Base-by-base conservation (phyloP, 2,329 filamentous ascomycete species). In the Nemania sp. region DNA sequence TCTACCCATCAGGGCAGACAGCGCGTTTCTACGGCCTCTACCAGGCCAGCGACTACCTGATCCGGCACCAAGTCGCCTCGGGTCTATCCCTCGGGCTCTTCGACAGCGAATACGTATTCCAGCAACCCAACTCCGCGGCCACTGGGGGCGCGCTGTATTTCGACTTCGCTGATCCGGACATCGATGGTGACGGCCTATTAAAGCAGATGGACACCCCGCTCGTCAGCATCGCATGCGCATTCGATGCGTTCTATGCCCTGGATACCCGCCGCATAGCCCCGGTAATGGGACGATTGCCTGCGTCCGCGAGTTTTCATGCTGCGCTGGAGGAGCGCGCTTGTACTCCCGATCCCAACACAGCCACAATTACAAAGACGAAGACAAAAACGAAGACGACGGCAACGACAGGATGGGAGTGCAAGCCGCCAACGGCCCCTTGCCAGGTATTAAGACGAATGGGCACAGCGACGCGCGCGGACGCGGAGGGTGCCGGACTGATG, bases 361-460 rank as follows among this genome's bases (percentile, higher is more conserved):
- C n/a, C n/a, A n/a, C n/a, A n/a, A n/a, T n/a, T n/a, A n/a, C n/a
- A n/a, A 6, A 28, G 6, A 6, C 26, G 26, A 28, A 6, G 26
- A 28, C 26, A 12, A 28, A 6, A 12, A 28, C 26, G 31, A 34
- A 8, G 30, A 33, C 30, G 30, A 33, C n/a, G 3, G 8, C 41
- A 15, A 24, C 6, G 34, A 20, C n/a, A 24, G 23, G 19, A 17
- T 5, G 26, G 26, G 12, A 28, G 33, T 34, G 41, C 20, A 31
- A 20, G 17, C 17, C 1, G 12, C 45, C 54, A n/a, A 54, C 54
- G 6, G 46, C 28, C 12, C 51, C 46, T n/a, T 46, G 51, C 2
- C 51, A 57, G 30, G 51, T 57, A 1, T 26, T 57, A 14, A 41
- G 49, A 51, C 54, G 54, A 45, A 57, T 54, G 50, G 54, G 50